Evolutionary conservation across 257 asterid species (phyloP), one percentile per base, ranked within the genome.

Genomic region (Henckelia pumila): DNA sequence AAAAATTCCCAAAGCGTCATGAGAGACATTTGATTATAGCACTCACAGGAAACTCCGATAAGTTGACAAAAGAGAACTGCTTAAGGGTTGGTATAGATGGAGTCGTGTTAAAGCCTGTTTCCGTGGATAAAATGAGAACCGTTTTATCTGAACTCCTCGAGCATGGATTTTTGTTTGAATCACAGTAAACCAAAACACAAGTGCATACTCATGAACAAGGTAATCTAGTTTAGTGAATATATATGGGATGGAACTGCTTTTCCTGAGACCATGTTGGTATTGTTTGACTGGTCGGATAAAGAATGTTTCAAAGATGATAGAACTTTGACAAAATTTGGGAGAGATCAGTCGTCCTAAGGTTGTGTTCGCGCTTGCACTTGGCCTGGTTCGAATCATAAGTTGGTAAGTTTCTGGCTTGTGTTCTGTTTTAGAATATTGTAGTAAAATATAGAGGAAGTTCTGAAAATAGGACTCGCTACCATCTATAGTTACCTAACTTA

Each of bases 41-140:
- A 0, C 88, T 94, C 11, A 82, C 91, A 0, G 95, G 88, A 53
- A 89, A 63, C 80, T 76, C 86, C 0, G 96, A 91, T 71, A 81
- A 83, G 63, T 79, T 64, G 73, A 77, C 84, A 2, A 94, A 80
- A 77, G 97, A 90, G 69, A 87, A 78, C 76, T 94, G 97, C 77
- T 29, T 78, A 71, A 84, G 96, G 69, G 92, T 81, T 25, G 99
- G 99, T 21, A 87, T 94, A 89, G 85, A 83, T 21, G 97, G 95
- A 29, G 88, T 91, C 57, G 59, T 91, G 50, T 71, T 83, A 55
- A 94, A 94, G 82, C 99, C 99, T 21, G 76, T 87, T 29, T 91
- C 97, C 1, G 83, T 94, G 13, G 96, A 91, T 70, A 88, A 85
- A 83, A 91, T 94, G 96, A 87, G 91, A 73, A 88, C 83, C 63